Conservation (phyloP, 2,329 filamentous ascomycete genomes). For the Curvularia spicifera region DNA sequence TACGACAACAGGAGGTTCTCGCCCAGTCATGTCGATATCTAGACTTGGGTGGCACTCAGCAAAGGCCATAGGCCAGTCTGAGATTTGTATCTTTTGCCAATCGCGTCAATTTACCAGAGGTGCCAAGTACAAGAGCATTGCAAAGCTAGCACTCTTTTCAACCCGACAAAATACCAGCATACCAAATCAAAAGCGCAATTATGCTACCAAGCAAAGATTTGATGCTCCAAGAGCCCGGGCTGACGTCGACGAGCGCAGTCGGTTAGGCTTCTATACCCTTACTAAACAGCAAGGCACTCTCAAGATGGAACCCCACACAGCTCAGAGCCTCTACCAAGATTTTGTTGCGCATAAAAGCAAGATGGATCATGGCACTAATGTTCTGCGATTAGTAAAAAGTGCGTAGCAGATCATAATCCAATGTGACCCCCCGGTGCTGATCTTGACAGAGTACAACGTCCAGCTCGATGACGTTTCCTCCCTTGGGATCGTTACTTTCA, state of each 20-base stretch:
- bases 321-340: slow-evolving; percentile 35
- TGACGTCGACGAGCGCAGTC: slow-evolving; percentile 31
- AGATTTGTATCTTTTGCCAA: slow-evolving; percentile 31
- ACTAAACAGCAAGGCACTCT: slow-evolving; percentile 26
- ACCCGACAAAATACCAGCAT: slow-evolving; percentile 1
- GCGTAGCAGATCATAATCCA: slow-evolving; percentile 5
- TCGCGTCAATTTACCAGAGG: slow-evolving; percentile 17
- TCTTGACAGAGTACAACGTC: slow-evolving; percentile 31
- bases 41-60: slow-evolving; percentile 20
- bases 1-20: not conserved
- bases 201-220: slow-evolving; percentile 26
- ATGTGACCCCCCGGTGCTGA: slow-evolving; percentile 13
- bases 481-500: slow-evolving; percentile 35
- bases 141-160: not conserved
- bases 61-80: slow-evolving; percentile 12
- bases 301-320: slow-evolving; percentile 21
- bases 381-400: slow-evolving; percentile 32
- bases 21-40: slow-evolving; percentile 27
- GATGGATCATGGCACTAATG: slow-evolving; percentile 27
- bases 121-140: slow-evolving; percentile 13
- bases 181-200: slow-evolving; percentile 13
- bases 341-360: slow-evolving; percentile 31
- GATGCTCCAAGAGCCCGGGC: slow-evolving; percentile 25
- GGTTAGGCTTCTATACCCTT: slow-evolving; percentile 29
- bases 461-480: slow-evolving; percentile 33